These are phyloP conservation scores for Pseudoscleropodium purum DNA, from an alignment of 225 moss, liverwort and hornwort species.

Conservation along the genomic window DNA sequence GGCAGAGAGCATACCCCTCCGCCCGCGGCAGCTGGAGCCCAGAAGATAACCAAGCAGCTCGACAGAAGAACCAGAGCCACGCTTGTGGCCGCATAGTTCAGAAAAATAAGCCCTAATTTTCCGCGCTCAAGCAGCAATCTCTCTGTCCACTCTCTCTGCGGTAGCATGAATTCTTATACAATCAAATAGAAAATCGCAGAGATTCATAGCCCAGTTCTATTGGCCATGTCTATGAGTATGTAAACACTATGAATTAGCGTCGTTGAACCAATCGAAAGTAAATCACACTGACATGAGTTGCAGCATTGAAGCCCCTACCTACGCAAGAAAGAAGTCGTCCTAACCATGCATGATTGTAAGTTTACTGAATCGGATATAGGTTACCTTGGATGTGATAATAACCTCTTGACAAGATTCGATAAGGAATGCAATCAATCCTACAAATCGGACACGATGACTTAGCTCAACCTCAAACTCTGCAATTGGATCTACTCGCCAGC, in stretches of 20 bases:
- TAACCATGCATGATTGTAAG: not conserved
- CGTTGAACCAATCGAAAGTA: not conserved
- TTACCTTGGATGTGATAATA: slow-evolving; percentile 28
- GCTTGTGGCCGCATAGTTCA: slow-evolving; percentile 39
- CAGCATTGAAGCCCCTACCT: not conserved
- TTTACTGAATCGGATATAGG: not conserved
- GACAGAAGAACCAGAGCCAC: slow-evolving; percentile 48
- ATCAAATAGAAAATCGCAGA: not conserved
- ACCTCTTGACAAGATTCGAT: slow-evolving; percentile 38
- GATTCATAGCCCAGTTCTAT: not conserved
- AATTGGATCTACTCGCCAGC: not conserved
- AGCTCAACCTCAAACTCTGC: not conserved
- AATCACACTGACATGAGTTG: not conserved
- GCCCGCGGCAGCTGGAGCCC: slow-evolving; percentile 74
- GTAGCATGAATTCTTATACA: not conserved
- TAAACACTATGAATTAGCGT: not conserved
- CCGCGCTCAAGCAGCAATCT: slow-evolving; percentile 26
- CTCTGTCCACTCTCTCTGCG: slow-evolving; percentile 52
- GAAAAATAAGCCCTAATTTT: slow-evolving; percentile 25
- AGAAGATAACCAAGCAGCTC: slow-evolving; percentile 62
- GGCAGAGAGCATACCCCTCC: slow-evolving; percentile 42
- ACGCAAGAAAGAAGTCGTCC: not conserved
- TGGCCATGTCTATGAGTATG: not conserved
- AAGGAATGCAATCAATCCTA: slow-evolving; percentile 31
- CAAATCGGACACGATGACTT: not conserved